Conservation (phyloP, 2,329 filamentous ascomycete species). For the Huntiella omanensis region DNA sequence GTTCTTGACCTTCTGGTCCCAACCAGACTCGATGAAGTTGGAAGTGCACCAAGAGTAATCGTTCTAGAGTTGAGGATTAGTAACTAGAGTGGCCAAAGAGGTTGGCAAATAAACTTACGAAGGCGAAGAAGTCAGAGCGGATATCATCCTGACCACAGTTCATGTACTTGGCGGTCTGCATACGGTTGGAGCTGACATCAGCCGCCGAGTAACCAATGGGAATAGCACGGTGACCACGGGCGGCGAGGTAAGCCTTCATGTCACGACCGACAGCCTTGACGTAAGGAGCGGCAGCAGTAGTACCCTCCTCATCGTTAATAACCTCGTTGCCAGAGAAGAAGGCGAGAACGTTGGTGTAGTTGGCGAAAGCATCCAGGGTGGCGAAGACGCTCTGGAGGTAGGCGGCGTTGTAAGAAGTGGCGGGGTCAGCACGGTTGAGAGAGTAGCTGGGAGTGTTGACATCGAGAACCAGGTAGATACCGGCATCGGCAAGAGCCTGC, state of each 20-base stretch:
- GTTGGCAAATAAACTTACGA: conserved; percentile 19
- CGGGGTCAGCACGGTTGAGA: conserved; percentile 52
- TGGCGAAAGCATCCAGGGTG: conserved; percentile 65
- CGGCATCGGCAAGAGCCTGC: conserved; percentile 57
- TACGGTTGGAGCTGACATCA: conserved; percentile 69
- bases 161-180: conserved; percentile 78
- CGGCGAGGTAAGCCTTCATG: conserved; percentile 50
- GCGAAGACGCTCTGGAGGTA: conserved; percentile 77
- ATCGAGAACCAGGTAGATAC: conserved; percentile 82
- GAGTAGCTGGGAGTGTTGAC: conserved; percentile 84
- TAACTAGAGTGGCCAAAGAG: conserved; percentile 15
- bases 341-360: conserved; percentile 72
- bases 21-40: conserved; percentile 52
- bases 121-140: conserved; percentile 75
- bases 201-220: conserved; percentile 64
- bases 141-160: conserved; percentile 76
- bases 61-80: conserved; percentile 27
- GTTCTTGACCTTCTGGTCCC: conserved; percentile 75
- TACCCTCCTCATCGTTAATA: conserved; percentile 46
- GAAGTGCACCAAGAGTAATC: conserved; percentile 77
- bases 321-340: conserved; percentile 75
- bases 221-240: conserved; percentile 41
- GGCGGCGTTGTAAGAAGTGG: conserved; percentile 62
- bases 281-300: conserved; percentile 48
- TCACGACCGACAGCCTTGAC: conserved; percentile 66